Conservation (phyloP, 345 rosid species). For the Cardamine occulta region DNA sequence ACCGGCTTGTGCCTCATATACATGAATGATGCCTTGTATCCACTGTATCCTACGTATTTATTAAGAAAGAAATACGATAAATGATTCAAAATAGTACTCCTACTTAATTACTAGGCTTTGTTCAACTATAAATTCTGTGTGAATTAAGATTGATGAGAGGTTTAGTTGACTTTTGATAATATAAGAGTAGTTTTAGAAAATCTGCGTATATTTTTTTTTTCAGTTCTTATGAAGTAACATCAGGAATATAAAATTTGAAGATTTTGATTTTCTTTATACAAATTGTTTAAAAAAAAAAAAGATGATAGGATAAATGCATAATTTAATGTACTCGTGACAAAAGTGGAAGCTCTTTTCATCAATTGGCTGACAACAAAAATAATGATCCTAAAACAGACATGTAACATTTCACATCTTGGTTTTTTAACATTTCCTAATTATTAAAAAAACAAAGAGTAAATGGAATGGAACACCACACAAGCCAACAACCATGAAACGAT, state of each 20-base stretch:
- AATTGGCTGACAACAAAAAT: slow-evolving; percentile 2
- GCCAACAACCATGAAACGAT: not conserved
- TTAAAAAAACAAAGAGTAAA: not conserved
- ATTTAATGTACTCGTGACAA: not conserved
- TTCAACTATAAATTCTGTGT: slow-evolving; percentile 5
- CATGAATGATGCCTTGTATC: slow-evolving; percentile 17
- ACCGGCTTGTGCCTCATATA: slow-evolving; percentile 33
- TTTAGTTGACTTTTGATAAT: slow-evolving; percentile 27
- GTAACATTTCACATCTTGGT: not conserved
- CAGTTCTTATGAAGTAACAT: not conserved
- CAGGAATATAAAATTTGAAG: not conserved
- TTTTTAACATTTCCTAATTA: not conserved
- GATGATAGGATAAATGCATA: not conserved
- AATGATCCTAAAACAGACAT: slow-evolving; percentile 18
- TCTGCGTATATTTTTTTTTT: not conserved
- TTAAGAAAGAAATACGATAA: not conserved
- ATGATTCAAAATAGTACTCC: not conserved
- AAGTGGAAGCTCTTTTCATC: slow-evolving; percentile 12
- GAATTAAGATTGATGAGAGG: not conserved
- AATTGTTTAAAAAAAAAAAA: not conserved
- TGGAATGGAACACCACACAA: not conserved
- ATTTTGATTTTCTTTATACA: not conserved
- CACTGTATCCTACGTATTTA: not conserved
- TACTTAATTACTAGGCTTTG: not conserved
- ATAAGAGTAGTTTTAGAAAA: not conserved